phyloP scores from a whole-genome alignment of 2,329 filamentous ascomycete species.

The Ophiocordyceps sinensis region DNA sequence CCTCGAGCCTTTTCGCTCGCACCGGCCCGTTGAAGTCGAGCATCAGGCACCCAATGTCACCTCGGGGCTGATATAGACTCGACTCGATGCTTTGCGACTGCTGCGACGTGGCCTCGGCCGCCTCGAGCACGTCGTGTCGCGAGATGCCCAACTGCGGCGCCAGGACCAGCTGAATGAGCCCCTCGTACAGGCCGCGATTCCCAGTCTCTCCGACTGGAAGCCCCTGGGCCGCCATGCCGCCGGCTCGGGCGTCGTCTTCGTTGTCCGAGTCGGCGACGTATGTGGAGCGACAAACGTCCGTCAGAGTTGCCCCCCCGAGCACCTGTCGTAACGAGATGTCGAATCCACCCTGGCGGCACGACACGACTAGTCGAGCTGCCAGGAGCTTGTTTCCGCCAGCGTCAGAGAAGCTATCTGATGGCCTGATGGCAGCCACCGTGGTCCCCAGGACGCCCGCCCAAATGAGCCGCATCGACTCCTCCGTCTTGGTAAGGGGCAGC shows the following conservation, averaged over 20 bases:
- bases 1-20: conserved; percentile 26
- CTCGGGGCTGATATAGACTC: conserved; percentile 26
- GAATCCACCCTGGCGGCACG: conserved; percentile 28
- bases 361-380: conserved; percentile 27
- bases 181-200: conserved; percentile 11
- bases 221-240: background rate
- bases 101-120: conserved; percentile 31
- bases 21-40: conserved; percentile 32
- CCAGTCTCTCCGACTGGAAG: background rate
- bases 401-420: conserved; percentile 28
- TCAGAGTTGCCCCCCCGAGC: conserved; percentile 24
- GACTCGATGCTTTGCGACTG: conserved; percentile 35
- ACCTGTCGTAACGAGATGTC: conserved; percentile 27
- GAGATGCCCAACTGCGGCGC: conserved; percentile 28
- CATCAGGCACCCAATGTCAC: conserved; percentile 31
- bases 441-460: conserved; percentile 30
- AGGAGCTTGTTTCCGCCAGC: conserved; percentile 31
- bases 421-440: conserved; percentile 23
- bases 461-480: conserved; percentile 30
- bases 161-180: conserved; percentile 25
- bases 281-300: conserved; percentile 27
- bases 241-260: conserved; percentile 2
- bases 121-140: conserved; percentile 27
- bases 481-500: conserved; percentile 30
- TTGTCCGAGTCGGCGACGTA: conserved; percentile 4